Base-by-base conservation (phyloP, 768 basidiomycete species). In the Russula abietina region DNA sequence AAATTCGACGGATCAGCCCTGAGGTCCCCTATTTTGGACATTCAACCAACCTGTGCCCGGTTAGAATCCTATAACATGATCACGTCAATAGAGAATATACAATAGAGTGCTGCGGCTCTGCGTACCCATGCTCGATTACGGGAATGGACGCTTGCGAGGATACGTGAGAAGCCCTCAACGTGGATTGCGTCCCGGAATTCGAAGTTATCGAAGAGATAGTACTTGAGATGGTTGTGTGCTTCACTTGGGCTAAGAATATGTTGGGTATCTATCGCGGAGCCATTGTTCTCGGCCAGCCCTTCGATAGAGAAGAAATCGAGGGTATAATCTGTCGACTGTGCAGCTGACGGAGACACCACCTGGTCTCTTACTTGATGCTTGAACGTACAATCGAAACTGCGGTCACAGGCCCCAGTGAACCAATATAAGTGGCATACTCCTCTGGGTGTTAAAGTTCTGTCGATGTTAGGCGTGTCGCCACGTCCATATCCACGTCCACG, bases 381-480 rank as follows among this genome's bases (percentile, higher is more conserved):
- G 60, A 62, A 74, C 0, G 56, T 62, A 50, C 74, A 75, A 17
- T 71, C 70, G 41, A 72, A 72, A 4, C 56, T 49, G 3, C 62
- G 67, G 30, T 61, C 49, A 43, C 74, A 75, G 8, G 56, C 51
- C 39, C 74, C 74, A 39, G 65, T 66, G 2, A 67, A 61, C 71
- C 71, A 75, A 62, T 55, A 75, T 43, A 70, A 70, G 5, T 59
- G 38, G 62, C 74, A 75, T 4, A 69, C 46, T 19, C 70, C 70
- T n/a, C 61, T 61, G 0, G 73, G 72, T 12, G 59, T 54, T 45
- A 32, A 19, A 22, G 39, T 14, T 45, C 46, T 39, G 14, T 62
- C 66, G 26, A 48, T 45, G 32, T 57, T 53, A 12, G 56, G 55
- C 17, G 45, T 11, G 32, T 33, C 55, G 28, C 64, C 62, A 38